phyloP scores from a whole-genome alignment of 2,329 filamentous ascomycete species.

The Epichloe coenophiala region DNA sequence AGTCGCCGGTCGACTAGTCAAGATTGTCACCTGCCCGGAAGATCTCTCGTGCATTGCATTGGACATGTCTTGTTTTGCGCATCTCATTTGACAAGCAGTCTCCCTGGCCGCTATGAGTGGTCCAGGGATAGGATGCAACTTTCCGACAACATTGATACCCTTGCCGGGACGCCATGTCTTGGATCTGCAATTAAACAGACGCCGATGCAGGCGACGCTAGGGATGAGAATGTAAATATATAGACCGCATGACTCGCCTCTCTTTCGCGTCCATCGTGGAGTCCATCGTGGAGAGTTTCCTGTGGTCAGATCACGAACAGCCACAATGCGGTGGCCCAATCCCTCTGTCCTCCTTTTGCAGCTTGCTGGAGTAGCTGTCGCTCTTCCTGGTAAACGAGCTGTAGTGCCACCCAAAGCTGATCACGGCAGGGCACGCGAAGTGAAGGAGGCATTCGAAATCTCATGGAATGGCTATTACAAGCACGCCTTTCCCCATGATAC shows the following conservation, averaged over 20 bases:
- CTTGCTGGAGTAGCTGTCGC: conserved; percentile 4
- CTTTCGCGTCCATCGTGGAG: background rate
- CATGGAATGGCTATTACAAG: conserved; percentile 60
- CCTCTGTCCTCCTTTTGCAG: conserved; percentile 4
- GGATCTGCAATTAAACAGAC: background rate
- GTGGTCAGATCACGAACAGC: background rate
- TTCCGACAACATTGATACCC: background rate
- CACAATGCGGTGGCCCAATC: conserved; percentile 7
- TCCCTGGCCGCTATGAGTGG: background rate
- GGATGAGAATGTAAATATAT: background rate
- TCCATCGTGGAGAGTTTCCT: background rate
- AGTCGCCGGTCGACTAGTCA: background rate
- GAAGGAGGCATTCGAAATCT: conserved; percentile 53
- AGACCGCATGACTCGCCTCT: background rate
- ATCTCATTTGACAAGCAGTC: background rate
- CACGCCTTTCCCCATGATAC: conserved; percentile 71
- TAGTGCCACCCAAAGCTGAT: conserved; percentile 15
- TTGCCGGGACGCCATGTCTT: conserved; percentile 5
- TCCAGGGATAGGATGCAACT: background rate
- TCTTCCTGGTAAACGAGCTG: conserved; percentile 3
- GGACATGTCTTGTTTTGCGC: background rate
- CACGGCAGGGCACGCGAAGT: conserved; percentile 42
- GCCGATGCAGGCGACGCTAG: background rate
- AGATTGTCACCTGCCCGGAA: conserved; percentile 6
- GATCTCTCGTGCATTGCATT: background rate